phyloP scores from a whole-genome alignment of 2,329 filamentous ascomycete species.

The Blumeria graminis region DNA sequence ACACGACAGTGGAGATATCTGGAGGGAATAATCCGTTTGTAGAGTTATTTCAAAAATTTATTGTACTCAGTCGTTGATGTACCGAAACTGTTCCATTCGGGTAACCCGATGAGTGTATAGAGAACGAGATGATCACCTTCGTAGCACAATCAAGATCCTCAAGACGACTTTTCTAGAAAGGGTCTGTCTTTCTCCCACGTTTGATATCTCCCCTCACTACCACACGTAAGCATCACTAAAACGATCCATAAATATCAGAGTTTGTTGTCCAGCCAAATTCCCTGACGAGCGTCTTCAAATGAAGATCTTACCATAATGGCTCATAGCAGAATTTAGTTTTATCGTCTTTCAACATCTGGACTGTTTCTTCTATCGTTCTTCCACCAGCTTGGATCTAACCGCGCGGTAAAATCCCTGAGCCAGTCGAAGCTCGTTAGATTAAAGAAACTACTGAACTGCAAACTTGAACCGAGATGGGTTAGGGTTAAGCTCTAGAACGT shows the following conservation, averaged over 20 bases:
- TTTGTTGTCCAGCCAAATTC: conserved; percentile 37
- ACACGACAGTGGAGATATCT: conserved; percentile 10
- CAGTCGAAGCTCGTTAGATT: conserved; percentile 33
- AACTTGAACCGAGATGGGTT: conserved; percentile 53
- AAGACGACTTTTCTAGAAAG: conserved; percentile 23
- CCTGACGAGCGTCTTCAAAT: conserved; percentile 52
- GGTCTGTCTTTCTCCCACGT: conserved; percentile 20
- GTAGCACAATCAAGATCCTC: conserved; percentile 19
- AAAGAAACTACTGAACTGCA: conserved; percentile 46
- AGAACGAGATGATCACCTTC: conserved; percentile 1
- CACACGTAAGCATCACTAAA: conserved; percentile 19
- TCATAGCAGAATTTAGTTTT: conserved; percentile 45
- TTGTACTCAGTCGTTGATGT: conserved; percentile 13
- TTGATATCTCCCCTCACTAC: conserved; percentile 10
- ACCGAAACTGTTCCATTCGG: conserved; percentile 5
- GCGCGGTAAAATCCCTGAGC: conserved; percentile 13
- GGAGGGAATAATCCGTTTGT: conserved; percentile 14
- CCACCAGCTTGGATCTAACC: conserved; percentile 25
- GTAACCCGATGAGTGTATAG: conserved; percentile 11
- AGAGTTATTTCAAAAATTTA: conserved; percentile 9
- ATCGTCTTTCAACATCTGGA: conserved; percentile 30
- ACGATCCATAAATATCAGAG: conserved; percentile 38
- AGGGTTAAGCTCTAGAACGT: conserved; percentile 91
- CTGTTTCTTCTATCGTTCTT: conserved; percentile 25
- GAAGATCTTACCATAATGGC: conserved; percentile 52